Conservation (phyloP, 140 eudicot species). For the Erigeron philadelphicus region DNA sequence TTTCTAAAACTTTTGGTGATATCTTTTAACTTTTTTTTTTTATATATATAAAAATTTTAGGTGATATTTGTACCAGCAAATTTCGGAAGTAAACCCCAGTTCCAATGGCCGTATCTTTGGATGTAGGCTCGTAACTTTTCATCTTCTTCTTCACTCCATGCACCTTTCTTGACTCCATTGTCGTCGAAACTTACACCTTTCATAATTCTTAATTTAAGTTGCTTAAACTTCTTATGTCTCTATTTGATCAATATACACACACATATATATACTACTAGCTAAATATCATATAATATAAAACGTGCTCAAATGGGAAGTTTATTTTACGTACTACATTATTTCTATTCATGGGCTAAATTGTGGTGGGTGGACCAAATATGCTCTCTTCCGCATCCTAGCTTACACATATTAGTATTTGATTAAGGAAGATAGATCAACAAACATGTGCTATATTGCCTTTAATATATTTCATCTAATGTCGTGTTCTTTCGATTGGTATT, state of each 20-base stretch:
- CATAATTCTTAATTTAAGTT: conserved; percentile 24
- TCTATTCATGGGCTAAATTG: not conserved
- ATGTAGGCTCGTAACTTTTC: conserved; percentile 33
- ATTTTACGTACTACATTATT: not conserved
- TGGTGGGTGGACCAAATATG: not conserved
- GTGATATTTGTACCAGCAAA: conserved; percentile 27
- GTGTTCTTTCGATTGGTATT: no score
- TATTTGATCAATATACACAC: not conserved
- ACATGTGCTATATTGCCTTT: not conserved
- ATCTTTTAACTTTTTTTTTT: no score
- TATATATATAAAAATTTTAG: no score
- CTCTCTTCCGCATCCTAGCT: not conserved
- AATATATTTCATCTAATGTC: no score
- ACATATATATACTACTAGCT: conserved; percentile 9
- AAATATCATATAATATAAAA: not conserved
- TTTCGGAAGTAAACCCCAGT: conserved; percentile 42
- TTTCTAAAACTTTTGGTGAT: not conserved
- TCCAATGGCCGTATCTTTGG: conserved; percentile 38
- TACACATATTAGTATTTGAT: not conserved
- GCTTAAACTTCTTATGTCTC: not conserved
- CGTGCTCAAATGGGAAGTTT: conserved; percentile 15
- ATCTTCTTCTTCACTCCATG: conserved; percentile 45
- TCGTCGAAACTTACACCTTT: conserved; percentile 22
- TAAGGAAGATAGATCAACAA: no score
- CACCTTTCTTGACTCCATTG: conserved; percentile 39